A percentile compares a stretch with the other conserved stretches of the same genome.
phyloP scores from a whole-genome alignment of 2,329 filamentous ascomycete genomes.

The Pyrenophora teres region DNA sequence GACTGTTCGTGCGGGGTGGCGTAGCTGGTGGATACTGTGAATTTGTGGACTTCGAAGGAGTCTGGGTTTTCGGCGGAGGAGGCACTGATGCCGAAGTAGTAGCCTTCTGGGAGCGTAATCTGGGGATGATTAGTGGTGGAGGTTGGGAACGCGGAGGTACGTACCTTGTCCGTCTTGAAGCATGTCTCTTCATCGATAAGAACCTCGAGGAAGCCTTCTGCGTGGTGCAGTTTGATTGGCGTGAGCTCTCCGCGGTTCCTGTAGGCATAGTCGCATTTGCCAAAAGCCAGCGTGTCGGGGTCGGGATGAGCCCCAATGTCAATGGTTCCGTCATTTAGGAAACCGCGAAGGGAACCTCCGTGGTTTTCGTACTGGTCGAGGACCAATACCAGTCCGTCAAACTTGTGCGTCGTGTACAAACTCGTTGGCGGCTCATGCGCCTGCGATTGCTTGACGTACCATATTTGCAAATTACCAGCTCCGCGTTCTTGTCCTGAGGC shows the following conservation, averaged over 20 bases:
- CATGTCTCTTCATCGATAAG: slow-evolving; percentile 79
- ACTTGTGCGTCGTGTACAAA: slow-evolving; percentile 81
- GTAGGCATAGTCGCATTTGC: slow-evolving; percentile 88
- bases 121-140: slow-evolving; percentile 40
- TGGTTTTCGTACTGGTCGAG: slow-evolving; percentile 80
- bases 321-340: slow-evolving; percentile 86
- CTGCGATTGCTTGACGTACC: slow-evolving; percentile 77
- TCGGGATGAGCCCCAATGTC: slow-evolving; percentile 77
- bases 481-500: slow-evolving; percentile 83
- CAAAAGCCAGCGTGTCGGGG: slow-evolving; percentile 87
- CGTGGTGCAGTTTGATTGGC: slow-evolving; percentile 75
- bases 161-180: slow-evolving; percentile 75
- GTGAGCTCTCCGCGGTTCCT: slow-evolving; percentile 88
- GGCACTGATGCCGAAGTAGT: slow-evolving; percentile 85
- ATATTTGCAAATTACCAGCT: slow-evolving; percentile 89
- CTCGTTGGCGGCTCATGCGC: slow-evolving; percentile 70
- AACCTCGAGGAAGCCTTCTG: slow-evolving; percentile 70
- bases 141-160: neutral
- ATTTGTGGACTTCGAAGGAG: slow-evolving; percentile 90
- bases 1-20: slow-evolving; percentile 43
- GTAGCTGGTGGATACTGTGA: slow-evolving; percentile 68
- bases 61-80: slow-evolving; percentile 90
- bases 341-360: slow-evolving; percentile 83
- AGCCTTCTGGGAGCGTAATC: slow-evolving; percentile 76
- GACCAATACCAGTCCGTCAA: slow-evolving; percentile 88